These are phyloP conservation scores for Fallopia convolvulus DNA, from an alignment of 148 eudicot genomes.

Conservation along the genomic window DNA sequence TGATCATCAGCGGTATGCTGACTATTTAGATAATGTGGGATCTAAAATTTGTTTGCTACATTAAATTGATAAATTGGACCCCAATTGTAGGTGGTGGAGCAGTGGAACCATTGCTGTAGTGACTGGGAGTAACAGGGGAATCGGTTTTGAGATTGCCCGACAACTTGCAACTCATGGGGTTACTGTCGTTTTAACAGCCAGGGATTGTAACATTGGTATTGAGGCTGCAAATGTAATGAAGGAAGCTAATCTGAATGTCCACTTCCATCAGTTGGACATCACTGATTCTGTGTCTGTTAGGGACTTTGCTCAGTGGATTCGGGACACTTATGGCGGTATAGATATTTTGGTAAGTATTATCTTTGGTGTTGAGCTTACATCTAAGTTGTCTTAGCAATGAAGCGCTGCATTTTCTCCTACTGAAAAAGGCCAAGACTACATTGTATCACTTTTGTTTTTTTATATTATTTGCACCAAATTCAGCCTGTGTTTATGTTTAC, in stretches of 20 bases:
- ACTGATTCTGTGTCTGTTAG: constrained; percentile 57
- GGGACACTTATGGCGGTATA: constrained; percentile 53
- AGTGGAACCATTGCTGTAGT: constrained; percentile 71
- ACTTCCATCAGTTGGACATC: constrained; percentile 80
- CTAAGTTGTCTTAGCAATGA: neutral
- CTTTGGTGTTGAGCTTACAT: neutral
- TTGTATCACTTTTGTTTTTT: no score
- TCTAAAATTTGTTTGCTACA: neutral
- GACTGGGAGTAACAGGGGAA: constrained; percentile 95
- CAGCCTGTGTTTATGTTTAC: no score
- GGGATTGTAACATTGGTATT: constrained; percentile 64
- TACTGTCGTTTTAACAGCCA: constrained; percentile 71
- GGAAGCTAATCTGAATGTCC: constrained; percentile 67
- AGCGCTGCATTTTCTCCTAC: neutral
- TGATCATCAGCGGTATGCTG: constrained; percentile 63
- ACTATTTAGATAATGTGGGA: neutral
- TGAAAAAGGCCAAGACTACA: neutral
- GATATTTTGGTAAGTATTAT: constrained; percentile 69
- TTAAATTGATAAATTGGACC: neutral
- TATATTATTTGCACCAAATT: no score
- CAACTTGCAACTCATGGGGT: constrained; percentile 78
- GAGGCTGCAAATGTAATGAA: constrained; percentile 77
- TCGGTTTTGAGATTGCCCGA: constrained; percentile 81
- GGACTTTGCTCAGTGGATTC: constrained; percentile 52
- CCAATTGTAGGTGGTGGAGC: constrained; percentile 76